phyloP scores from a whole-genome alignment of 345 rosid species.

The Lenwebbia sp. region DNA sequence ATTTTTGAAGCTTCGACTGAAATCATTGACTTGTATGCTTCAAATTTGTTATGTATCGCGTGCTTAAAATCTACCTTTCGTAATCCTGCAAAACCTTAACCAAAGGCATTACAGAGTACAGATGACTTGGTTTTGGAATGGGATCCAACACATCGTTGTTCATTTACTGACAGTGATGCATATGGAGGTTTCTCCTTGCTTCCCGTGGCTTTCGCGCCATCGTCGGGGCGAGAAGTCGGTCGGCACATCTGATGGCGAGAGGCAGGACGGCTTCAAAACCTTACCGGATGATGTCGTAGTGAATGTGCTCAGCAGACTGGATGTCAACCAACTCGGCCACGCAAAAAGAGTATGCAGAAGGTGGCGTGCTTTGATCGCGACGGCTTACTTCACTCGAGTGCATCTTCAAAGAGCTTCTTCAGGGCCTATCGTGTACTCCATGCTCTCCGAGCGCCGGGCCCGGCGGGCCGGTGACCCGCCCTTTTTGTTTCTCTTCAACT shows the following conservation, averaged over 20 bases:
- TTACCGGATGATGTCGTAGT: not conserved
- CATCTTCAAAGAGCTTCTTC: not conserved
- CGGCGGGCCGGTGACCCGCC: not conserved
- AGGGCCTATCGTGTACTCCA: not conserved
- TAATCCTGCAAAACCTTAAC: too few relatives aligned
- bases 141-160: too few relatives aligned
- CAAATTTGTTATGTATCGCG: not conserved
- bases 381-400: not conserved
- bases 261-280: not conserved
- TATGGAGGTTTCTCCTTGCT: not conserved
- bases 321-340: not conserved
- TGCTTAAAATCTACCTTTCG: not conserved
- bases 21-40: too few relatives aligned
- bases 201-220: not conserved
- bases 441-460: rapidly evolving
- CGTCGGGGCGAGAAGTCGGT: too few relatives aligned
- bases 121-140: too few relatives aligned
- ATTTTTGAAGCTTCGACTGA: too few relatives aligned
- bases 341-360: not conserved
- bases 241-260: not conserved
- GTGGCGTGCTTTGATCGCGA: not conserved
- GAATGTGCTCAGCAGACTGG: not conserved
- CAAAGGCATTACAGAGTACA: too few relatives aligned
- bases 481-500: not conserved
- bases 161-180: not conserved